Evolutionary conservation across 805 yeast species (phyloP).

Genomic region (Pichia deserticola): DNA sequence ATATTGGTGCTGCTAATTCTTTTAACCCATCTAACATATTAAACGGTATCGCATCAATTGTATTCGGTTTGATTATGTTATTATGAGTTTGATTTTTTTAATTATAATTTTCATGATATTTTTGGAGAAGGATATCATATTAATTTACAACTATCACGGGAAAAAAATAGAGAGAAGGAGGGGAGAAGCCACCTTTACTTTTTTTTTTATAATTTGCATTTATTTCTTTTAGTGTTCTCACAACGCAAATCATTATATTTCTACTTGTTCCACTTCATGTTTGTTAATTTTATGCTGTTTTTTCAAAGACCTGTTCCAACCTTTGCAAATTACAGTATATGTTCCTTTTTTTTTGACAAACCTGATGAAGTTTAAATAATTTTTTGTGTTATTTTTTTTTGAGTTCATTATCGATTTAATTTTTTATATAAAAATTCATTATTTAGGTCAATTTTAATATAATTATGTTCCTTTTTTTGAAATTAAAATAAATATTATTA

Average conservation of each 20-base stretch:
- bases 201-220: neutral
- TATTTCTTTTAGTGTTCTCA: neutral
- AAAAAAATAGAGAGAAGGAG: constrained; percentile 9
- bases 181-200: constrained; percentile 4
- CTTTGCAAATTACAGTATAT: no score
- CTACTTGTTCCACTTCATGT: constrained; percentile 9
- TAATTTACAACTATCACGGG: neutral
- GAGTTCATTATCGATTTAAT: no score
- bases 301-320: neutral
- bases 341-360: neutral
- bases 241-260: neutral
- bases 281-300: neutral
- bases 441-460: no score
- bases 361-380: neutral
- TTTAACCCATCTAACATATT: neutral
- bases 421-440: no score
- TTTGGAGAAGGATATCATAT: constrained; percentile 6
- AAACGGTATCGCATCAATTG: constrained; percentile 4
- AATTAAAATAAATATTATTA: no score
- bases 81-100: neutral
- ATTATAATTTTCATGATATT: neutral
- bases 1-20: constrained; percentile 12
- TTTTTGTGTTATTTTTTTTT: neutral
- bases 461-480: no score
- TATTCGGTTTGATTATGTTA: constrained; percentile 4